These are phyloP conservation scores for Pseudopediastrum boryanum DNA, from an alignment of 139 green algal species.

Conservation along the genomic window DNA sequence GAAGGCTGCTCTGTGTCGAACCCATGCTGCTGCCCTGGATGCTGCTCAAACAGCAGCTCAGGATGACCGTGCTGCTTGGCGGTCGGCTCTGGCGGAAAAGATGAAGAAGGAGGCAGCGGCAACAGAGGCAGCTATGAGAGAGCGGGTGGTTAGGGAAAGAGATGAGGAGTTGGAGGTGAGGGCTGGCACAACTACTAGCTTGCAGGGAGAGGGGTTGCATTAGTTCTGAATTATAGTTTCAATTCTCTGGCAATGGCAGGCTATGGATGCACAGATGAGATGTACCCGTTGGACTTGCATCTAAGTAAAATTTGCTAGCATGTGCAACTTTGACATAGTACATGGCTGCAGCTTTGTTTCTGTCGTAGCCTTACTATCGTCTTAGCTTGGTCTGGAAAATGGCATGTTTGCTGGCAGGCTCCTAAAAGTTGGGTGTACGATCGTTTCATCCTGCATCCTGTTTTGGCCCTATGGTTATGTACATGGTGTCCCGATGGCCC, in stretches of 20 bases:
- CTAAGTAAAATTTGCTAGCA: not conserved
- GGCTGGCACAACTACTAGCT: slow-evolving; percentile 3
- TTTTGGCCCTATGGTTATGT: not conserved
- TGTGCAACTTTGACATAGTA: not conserved
- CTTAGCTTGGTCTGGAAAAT: too few relatives aligned
- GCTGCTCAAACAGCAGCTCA: not conserved
- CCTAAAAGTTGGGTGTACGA: not conserved
- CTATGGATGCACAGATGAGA: not conserved
- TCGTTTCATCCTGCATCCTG: too few relatives aligned
- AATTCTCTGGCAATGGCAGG: slow-evolving; percentile 3
- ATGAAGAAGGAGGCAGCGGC: slow-evolving; percentile 50
- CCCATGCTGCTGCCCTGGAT: slow-evolving; percentile 16
- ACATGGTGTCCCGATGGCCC: not conserved
- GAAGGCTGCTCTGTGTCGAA: not conserved
- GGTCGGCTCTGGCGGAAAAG: slow-evolving; percentile 58
- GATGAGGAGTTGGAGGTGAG: slow-evolving; percentile 54
- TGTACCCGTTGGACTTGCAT: slow-evolving; percentile 11
- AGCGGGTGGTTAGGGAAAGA: slow-evolving; percentile 43
- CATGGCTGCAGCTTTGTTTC: not conserved
- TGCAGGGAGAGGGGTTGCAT: not conserved
- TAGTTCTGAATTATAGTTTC: slow-evolving; percentile 22
- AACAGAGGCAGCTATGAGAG: slow-evolving; percentile 41
- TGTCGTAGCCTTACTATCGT: too few relatives aligned
- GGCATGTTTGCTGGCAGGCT: not conserved
- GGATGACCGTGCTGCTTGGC: slow-evolving; percentile 60